Evolutionary conservation across 257 asterid species (phyloP).

Genomic region (Fraxinus pennsylvanica): DNA sequence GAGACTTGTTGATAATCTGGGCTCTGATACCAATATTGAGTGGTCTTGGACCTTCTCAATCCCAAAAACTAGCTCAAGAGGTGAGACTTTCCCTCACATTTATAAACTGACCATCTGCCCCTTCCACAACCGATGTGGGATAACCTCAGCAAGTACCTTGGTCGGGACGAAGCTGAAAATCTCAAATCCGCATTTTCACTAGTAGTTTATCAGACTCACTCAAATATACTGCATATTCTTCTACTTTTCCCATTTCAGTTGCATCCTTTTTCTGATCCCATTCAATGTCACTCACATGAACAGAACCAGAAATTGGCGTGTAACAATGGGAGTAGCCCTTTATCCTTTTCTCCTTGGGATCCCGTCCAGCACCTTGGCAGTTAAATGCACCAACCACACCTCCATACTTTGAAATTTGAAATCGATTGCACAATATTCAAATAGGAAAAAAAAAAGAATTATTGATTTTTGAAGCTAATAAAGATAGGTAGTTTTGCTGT

Average conservation of each 20-base stretch:
- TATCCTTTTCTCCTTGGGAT: slow-evolving; percentile 66
- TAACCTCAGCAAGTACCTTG: slow-evolving; percentile 27
- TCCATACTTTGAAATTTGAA: slow-evolving; percentile 44
- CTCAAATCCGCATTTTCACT: slow-evolving; percentile 46
- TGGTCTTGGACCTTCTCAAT: too few species aligned
- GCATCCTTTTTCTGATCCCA: slow-evolving; percentile 61
- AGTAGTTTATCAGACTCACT: slow-evolving; percentile 44
- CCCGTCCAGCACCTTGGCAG: slow-evolving; percentile 93
- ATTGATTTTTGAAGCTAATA: too few species aligned
- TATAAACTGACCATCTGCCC: too few species aligned
- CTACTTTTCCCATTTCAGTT: slow-evolving; percentile 45
- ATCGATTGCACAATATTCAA: not conserved
- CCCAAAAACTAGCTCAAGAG: too few species aligned
- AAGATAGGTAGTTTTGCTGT: slow-evolving; percentile 49
- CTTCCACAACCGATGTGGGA: too few species aligned
- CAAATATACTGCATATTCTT: slow-evolving; percentile 56
- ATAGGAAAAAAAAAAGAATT: not conserved
- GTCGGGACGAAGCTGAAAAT: slow-evolving; percentile 62
- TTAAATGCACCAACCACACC: slow-evolving; percentile 76
- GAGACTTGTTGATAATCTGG: too few species aligned
- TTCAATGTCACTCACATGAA: slow-evolving; percentile 52
- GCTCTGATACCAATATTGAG: too few species aligned
- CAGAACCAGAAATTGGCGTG: slow-evolving; percentile 48
- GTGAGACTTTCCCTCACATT: too few species aligned
- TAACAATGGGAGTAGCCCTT: slow-evolving; percentile 67